phyloP scores from a whole-genome alignment of 2,329 filamentous ascomycete species.

The Epichloe glyceriae region DNA sequence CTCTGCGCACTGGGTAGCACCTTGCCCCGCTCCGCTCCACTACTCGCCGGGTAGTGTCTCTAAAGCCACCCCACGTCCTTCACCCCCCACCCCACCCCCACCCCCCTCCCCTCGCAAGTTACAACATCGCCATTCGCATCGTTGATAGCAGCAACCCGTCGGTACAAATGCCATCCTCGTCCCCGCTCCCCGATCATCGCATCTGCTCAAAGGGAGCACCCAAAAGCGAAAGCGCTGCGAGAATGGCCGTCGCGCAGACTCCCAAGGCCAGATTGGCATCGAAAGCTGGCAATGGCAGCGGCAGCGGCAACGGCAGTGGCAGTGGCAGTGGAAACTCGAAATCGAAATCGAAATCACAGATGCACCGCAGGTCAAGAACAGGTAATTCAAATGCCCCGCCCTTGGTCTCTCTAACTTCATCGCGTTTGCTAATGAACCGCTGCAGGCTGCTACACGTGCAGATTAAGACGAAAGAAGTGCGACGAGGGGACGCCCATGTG shows the following conservation, averaged over 20 bases:
- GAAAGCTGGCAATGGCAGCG: slow-evolving; percentile 31
- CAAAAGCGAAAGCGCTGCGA: slow-evolving; percentile 28
- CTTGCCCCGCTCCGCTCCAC: too few species aligned
- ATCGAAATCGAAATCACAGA: slow-evolving; percentile 64
- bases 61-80: not conserved
- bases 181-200: slow-evolving; percentile 48
- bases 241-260: slow-evolving; percentile 49
- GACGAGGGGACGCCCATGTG: slow-evolving; percentile 51
- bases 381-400: slow-evolving; percentile 35
- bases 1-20: not conserved
- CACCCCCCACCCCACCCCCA: slow-evolving; percentile 16
- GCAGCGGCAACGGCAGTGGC: too few species aligned
- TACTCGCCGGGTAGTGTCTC: not conserved
- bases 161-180: slow-evolving; percentile 50
- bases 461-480: slow-evolving; percentile 55
- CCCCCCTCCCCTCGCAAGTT: slow-evolving; percentile 10
- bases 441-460: slow-evolving; percentile 55
- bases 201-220: slow-evolving; percentile 35
- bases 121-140: not conserved
- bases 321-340: slow-evolving; percentile 41
- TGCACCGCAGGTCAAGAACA: slow-evolving; percentile 89
- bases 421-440: slow-evolving; percentile 2
- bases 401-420: slow-evolving; percentile 3
- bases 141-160: not conserved
- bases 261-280: slow-evolving; percentile 45